These are phyloP conservation scores for Eruca vesicaria DNA, from an alignment of 441 rosid genomes.

Conservation along the genomic window DNA sequence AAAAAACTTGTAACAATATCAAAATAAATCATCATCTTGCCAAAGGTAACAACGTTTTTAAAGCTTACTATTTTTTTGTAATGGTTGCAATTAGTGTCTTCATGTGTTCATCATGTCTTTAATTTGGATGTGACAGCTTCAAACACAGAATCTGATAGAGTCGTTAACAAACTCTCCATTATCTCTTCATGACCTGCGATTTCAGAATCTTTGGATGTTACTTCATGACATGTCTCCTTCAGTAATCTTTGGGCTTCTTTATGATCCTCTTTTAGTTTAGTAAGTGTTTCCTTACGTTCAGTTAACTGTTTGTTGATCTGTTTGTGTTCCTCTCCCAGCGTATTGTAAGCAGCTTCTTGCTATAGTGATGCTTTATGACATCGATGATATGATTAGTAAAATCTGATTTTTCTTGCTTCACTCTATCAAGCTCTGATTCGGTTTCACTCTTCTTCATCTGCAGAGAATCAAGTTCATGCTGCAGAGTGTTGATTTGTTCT, in stretches of 20 bases:
- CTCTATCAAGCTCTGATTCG: conserved; percentile 49
- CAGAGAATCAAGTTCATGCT: conserved; percentile 49
- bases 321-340: conserved; percentile 50
- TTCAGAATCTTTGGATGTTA: conserved; percentile 44
- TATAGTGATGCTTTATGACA: conserved; percentile 46
- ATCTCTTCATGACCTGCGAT: conserved; percentile 56
- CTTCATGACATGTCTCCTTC: conserved; percentile 48
- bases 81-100: too few species aligned
- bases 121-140: too few species aligned
- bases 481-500: conserved; percentile 40
- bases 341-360: conserved; percentile 46
- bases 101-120: too few species aligned
- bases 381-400: conserved; percentile 39
- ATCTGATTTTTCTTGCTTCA: conserved; percentile 50
- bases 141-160: too few species aligned
- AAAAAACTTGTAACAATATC: too few species aligned
- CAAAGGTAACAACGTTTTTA: too few species aligned
- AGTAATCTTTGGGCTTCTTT: conserved; percentile 51
- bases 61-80: too few species aligned
- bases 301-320: conserved; percentile 42
- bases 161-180: conserved; percentile 75
- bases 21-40: too few species aligned
- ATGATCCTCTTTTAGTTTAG: conserved; percentile 53
- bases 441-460: conserved; percentile 43
- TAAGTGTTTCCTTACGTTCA: conserved; percentile 45